Percentiles rank a stretch among this genome's conserved stretches.
phyloP scores from a whole-genome alignment of 2,329 filamentous ascomycete species.

The Fusarium lyarnte region DNA sequence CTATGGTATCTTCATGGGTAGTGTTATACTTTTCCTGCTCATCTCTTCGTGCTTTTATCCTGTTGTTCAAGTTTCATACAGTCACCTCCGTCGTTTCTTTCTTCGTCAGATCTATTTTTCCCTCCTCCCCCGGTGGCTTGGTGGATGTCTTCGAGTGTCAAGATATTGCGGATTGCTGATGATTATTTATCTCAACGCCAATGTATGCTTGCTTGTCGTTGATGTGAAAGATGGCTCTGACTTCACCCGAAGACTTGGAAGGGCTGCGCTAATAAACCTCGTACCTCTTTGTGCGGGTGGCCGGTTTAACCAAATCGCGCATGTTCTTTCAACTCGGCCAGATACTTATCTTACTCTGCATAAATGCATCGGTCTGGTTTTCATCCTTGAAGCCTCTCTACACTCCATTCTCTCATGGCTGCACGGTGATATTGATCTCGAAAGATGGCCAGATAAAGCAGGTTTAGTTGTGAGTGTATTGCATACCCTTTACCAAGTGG shows the following conservation, averaged over 20 bases:
- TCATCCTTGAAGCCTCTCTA: not conserved
- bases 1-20: not conserved
- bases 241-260: slow-evolving; percentile 1
- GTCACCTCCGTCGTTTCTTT: not conserved
- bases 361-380: not conserved
- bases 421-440: not conserved
- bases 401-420: not conserved
- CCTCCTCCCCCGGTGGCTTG: not conserved
- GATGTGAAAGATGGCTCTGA: not conserved
- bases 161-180: not conserved
- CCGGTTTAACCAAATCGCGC: not conserved
- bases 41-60: not conserved
- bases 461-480: not conserved
- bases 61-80: not conserved
- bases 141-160: not conserved
- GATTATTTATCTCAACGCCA: not conserved
- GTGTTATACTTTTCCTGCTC: not conserved
- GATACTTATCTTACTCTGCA: not conserved
- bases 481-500: not conserved
- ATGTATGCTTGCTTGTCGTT: not conserved
- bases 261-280: slow-evolving; percentile 1
- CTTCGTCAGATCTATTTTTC: not conserved
- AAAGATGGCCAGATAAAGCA: not conserved
- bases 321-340: not conserved
- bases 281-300: slow-evolving; percentile 7